Percentiles rank a stretch among this genome's conserved stretches.
Evolutionary conservation across 2,329 filamentous ascomycete genomes (phyloP).

Genomic region (Hymenoscyphus fructigenus): DNA sequence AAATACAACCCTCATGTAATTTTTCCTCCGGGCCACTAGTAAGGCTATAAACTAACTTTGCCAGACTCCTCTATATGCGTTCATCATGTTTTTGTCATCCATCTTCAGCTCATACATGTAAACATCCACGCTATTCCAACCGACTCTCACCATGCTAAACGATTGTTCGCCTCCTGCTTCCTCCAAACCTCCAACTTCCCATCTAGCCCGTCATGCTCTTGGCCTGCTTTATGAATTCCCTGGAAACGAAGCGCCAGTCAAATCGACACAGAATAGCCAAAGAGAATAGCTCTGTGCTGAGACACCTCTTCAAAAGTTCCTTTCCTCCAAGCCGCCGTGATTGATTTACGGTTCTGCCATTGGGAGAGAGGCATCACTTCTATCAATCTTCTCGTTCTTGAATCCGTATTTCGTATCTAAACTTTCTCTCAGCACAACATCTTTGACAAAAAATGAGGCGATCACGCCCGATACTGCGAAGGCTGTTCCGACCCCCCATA

Average conservation of each 20-base stretch:
- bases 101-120: not conserved
- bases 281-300: not conserved
- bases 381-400: not conserved
- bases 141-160: not conserved
- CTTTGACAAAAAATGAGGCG: constrained; percentile 12
- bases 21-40: not conserved
- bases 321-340: not conserved
- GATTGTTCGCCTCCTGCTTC: not conserved
- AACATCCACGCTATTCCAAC: not conserved
- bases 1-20: not conserved
- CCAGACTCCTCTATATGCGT: not conserved
- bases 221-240: not conserved
- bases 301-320: not conserved
- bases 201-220: not conserved
- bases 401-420: constrained; percentile 17
- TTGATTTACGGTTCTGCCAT: not conserved
- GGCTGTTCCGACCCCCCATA: constrained; percentile 16
- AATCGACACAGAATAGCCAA: not conserved
- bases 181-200: not conserved
- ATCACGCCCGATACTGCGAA: constrained; percentile 14
- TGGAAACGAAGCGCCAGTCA: not conserved
- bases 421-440: constrained; percentile 12
- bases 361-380: not conserved
- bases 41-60: not conserved
- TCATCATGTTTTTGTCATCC: not conserved